Evolutionary conservation across 2,329 filamentous ascomycete species (phyloP), one percentile per base, ranked within the genome.

Genomic region (Metarhizium robertsii): DNA sequence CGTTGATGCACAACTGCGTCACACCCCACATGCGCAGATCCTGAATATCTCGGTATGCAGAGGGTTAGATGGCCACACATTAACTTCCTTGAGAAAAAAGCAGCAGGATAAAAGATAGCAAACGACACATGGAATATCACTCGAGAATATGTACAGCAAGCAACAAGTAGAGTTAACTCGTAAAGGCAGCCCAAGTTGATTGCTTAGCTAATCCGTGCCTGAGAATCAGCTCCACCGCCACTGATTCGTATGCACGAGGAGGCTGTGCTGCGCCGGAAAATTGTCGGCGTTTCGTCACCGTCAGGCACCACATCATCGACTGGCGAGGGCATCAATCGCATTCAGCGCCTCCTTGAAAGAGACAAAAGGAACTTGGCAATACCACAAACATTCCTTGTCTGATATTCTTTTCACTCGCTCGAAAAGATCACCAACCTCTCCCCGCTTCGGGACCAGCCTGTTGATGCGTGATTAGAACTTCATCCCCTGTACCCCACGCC

Each of bases 201-300:
- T 34, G 32, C 32, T 34, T 34, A 34, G 10, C 7, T 40, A 40
- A 50, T 29, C 34, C 40, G 48, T 45, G 50, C 45, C 18, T 20
- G 50, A 58, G 59, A 59, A 40, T 40, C 38, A 14, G 13, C 38
- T 16, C 38, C 38, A 40, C 59, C 59, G 55, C 55, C 54, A 54
- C 61, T 62, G 61, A 58, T 65, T 64, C 60, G 57, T 61, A 40
- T 56, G 60, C 60, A 52, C 59, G 62, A 58, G 8, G 38, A 45
- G 63, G 65, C 64, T 69, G 65, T 67, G 65, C 63, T 57, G 53
- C 48, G 16, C 51, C 68, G 68, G 68, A 62, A 69, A 69, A 70
- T 68, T 59, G 59, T 70, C 67, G 68, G 68, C 64, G 62, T 54
- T 64, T 68, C 65, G 63, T 69, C 65, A 65, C 61, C 55, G 60